Evolutionary conservation across 495 filamentous ascomycete genomes (phyloP), one percentile per base, ranked within the genome.

Genomic region (Durotheca rogersii): DNA sequence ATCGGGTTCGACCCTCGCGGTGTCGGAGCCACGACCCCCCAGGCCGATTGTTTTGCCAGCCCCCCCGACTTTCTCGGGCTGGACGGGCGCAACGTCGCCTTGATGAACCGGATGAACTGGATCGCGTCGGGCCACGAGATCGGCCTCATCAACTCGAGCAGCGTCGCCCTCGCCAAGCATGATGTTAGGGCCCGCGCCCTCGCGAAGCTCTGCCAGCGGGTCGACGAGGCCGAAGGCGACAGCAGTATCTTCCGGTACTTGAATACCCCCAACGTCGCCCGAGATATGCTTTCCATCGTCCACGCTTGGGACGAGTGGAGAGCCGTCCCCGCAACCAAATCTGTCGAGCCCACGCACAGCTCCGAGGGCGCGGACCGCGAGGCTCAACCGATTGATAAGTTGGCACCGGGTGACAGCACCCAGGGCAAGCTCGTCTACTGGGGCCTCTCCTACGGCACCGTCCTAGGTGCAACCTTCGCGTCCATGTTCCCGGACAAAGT

Each of bases 391-490:
- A 44, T 12, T 16, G 11, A 37, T 12, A 48, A 29, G 27, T 29
- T 41, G 48, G 43, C 29, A 12, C 0, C 47, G 2, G 30, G 34
- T 4, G 43, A 55, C 12, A 51, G 59, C 29, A 60, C 62, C 19
- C 54, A 57, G 42, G 66, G 64, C 9, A 76, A 73, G 35, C 65
- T 84, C 4, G 62, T 78, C 4, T 84, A 80, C 49, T 84, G 81
- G 80, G 82, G 82, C 0, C 76, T 82, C 6, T 81, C 78, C 0
- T 86, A 85, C 51, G 82, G 82, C 1, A 81, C 79, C 1, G 48
- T 81, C 1, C 62, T 86, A 0, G 82, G 82, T 0, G 62, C 72
- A 44, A 83, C 76, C 33, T 74, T 72, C 19, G 67, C 71, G 7
- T 60, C 55, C 7, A 72, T 72, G 70, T 74, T 72, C 47, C 71